Conservation (phyloP, 192 early-diverging fungal genomes). For the Powellomyces hirtus region DNA sequence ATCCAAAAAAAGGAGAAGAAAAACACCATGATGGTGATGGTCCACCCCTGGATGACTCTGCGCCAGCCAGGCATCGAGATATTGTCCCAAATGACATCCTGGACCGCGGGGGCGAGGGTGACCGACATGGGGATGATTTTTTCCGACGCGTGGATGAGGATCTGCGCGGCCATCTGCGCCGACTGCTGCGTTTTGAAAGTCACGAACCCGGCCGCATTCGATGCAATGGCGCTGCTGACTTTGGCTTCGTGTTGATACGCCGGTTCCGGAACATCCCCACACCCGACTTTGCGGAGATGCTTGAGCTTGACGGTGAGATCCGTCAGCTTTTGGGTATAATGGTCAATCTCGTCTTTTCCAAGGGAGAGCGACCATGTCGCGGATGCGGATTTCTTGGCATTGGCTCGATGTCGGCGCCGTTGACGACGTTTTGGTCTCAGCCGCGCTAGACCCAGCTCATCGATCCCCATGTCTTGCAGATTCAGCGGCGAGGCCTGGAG, state of each 20-base stretch:
- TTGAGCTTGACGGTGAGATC: conserved; percentile 33
- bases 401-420: not conserved
- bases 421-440: conserved; percentile 24
- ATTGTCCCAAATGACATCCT: conserved; percentile 45
- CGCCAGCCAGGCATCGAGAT: conserved; percentile 34
- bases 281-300: conserved; percentile 21
- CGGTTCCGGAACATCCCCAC: not conserved
- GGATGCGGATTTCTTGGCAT: not conserved
- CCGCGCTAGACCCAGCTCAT: conserved; percentile 19
- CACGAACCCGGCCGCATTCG: conserved; percentile 46
- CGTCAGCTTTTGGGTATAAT: conserved; percentile 35
- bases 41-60: conserved; percentile 19
- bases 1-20: conserved; percentile 42
- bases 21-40: conserved; percentile 20
- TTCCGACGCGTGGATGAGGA: conserved; percentile 32
- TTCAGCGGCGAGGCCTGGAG: conserved; percentile 21
- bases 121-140: conserved; percentile 35
- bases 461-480: conserved; percentile 13
- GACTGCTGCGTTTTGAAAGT: conserved; percentile 45
- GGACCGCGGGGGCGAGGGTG: conserved; percentile 39
- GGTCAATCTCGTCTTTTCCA: conserved; percentile 35
- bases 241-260: conserved; percentile 1
- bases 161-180: conserved; percentile 43
- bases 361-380: not conserved
- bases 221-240: not conserved